Evolutionary conservation across 805 yeast genomes (phyloP), one percentile per base, ranked within the genome.

Genomic region (Zygotorulaspora chibaensis): DNA sequence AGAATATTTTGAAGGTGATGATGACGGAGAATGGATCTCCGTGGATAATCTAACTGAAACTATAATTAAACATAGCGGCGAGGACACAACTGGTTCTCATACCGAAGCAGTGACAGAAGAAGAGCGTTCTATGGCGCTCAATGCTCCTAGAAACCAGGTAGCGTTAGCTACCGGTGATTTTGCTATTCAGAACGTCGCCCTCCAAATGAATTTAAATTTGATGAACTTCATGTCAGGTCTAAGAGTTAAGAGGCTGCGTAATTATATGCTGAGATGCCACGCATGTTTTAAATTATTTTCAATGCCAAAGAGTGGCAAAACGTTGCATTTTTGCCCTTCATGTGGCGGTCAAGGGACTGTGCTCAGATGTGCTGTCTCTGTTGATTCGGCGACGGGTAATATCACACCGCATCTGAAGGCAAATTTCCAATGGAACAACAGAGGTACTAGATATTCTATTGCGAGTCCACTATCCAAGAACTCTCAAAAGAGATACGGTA

Each of bases 131-230:
- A 53, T 5, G 58, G 54, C 54, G 9, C 52, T 62, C 15, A 52
- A 39, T 36, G 43, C 52, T 15, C 62, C 67, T 15, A 54, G 68
- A n/a, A 75, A 83, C 47, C 77, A 81, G 52, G 93, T 84, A 15
- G 99, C 97, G 2, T 68, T 93, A 40, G 83, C 96, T 0, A 85
- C 97, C 0, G 96, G 96, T 23, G 99, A 93, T 78, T 93, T 91
- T 70, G 98, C 99, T 2, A 87, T 91, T 59, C 99, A 93, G 67
- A 93, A 93, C 66, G 96, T 90, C 12, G 79, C 96, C 1, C 74
- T 93, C 69, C 98, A 91, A 66, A 75, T 93, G 56, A 96, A 96
- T 4, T 66, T 93, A 47, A 84, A 87, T 54, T 72, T 91, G 55
- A 84, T 93, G 81, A 90, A 90, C 66, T 73, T 86, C 18, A 75